Evolutionary conservation across 2,329 filamentous ascomycete species (phyloP).

Genomic region (Paecilomyces fulvus): DNA sequence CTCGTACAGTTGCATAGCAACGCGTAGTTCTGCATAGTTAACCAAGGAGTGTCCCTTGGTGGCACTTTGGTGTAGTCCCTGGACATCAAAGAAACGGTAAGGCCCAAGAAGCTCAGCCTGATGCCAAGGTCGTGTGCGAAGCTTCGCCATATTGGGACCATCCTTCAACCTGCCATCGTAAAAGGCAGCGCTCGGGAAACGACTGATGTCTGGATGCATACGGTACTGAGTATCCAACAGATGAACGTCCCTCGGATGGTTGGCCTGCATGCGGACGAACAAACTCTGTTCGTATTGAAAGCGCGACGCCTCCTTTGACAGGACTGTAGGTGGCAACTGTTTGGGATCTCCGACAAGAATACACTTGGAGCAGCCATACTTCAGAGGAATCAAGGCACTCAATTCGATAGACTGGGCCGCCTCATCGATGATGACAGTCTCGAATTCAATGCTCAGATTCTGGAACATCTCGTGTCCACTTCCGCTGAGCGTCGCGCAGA

Average conservation of each 20-base stretch:
- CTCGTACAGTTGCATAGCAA: conserved; percentile 77
- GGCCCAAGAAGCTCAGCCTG: conserved; percentile 70
- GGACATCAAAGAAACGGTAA: conserved; percentile 95
- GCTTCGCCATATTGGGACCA: conserved; percentile 68
- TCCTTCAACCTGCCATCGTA: conserved; percentile 84
- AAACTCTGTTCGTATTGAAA: conserved; percentile 97
- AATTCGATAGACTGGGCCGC: conserved; percentile 97
- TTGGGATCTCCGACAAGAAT: conserved; percentile 97
- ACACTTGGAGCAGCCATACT: conserved; percentile 95
- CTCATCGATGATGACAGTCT: conserved; percentile 97
- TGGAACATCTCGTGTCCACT: conserved; percentile 98
- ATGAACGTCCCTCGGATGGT: conserved; percentile 80
- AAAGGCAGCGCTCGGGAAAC: conserved; percentile 83
- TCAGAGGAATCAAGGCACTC: conserved; percentile 89
- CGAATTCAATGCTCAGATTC: conserved; percentile 87
- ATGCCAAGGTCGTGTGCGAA: conserved; percentile 81
- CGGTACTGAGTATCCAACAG: conserved; percentile 96
- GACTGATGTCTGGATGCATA: conserved; percentile 96
- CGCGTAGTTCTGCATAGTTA: conserved; percentile 77
- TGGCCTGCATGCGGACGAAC: conserved; percentile 96
- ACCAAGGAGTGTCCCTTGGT: conserved; percentile 79
- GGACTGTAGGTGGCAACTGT: conserved; percentile 88
- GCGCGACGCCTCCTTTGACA: conserved; percentile 83
- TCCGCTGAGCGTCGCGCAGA: conserved; percentile 91
- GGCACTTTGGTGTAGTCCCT: conserved; percentile 76